Evolutionary conservation across 2,329 filamentous ascomycete genomes (phyloP), one percentile per base, ranked within the genome.

Genomic region (Phoma sp.): DNA sequence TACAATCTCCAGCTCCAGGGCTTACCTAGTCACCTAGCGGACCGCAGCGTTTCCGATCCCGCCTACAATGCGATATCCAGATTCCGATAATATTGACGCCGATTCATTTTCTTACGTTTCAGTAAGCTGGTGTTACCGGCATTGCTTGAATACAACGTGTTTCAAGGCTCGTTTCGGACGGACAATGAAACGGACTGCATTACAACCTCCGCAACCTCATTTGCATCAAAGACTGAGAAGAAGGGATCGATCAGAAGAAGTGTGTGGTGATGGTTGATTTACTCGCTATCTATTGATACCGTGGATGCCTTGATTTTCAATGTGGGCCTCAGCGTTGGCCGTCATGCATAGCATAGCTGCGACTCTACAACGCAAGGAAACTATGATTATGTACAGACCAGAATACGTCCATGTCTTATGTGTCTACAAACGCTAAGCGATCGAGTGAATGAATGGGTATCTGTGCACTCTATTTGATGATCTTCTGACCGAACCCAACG

Each of bases 401-500:
- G 46, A 41, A 55, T 50, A 50, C 18, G 18, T 50, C 30, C 46
- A 50, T 42, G 30, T 46, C 22, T 38, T 47, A 41, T 49, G 11
- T 47, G 46, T 50, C 41, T 50, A 47, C 41, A 42, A 46, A 25
- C 25, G 42, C 52, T 55, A 42, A 55, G 10, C 11, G 22, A 47
- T 29, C 37, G 29, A 40, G 27, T 22, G 24, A 49, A 23, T 24
- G 32, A 14, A 38, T 42, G n/a, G 41, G 37, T 42, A 18, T 30
- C 9, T 43, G 14, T 27, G 37, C 33, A 6, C 4, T 25, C 24
- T 18, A 23, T 25, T 27, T 8, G 46, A 61, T 72, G 71, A 57
- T 66, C 64, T 73, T 73, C 58, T 66, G 62, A 2, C 82, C 84
- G 60, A 87, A 74, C 25, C 82, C 81, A 37, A 87, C 70, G 3